Evolutionary conservation across 768 basidiomycete species (phyloP).

Genomic region (Lepiota brunneoincarnata): DNA sequence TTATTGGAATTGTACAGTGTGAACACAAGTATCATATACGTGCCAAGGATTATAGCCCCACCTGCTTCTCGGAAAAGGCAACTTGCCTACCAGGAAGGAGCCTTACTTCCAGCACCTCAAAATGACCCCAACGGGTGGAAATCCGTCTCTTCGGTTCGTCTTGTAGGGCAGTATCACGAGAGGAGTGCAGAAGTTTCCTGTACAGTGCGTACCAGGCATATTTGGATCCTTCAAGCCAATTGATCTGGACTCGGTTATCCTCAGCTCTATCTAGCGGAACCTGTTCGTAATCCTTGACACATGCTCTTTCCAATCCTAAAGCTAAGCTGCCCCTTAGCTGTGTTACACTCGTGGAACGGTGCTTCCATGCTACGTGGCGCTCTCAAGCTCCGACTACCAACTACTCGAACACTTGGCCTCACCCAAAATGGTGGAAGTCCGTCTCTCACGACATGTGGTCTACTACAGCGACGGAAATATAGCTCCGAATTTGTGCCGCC

Average conservation of each 20-base stretch:
- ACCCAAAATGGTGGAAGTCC: background rate
- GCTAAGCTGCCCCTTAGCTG: too few relatives aligned
- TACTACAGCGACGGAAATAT: background rate
- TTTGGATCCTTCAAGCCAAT: too few relatives aligned
- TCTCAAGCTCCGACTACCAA: background rate
- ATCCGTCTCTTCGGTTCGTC: background rate
- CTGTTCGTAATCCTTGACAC: background rate
- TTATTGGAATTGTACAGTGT: background rate
- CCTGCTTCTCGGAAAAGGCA: slow-evolving; percentile 3
- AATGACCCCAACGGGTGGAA: background rate
- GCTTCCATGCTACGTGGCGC: background rate
- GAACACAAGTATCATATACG: background rate
- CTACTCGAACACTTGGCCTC: background rate
- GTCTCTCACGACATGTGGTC: background rate
- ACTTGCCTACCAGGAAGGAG: background rate
- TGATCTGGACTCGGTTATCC: background rate
- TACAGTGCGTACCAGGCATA: too few relatives aligned
- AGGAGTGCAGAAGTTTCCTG: too few relatives aligned
- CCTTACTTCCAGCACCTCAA: background rate
- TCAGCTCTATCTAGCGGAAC: background rate
- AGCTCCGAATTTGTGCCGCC: background rate
- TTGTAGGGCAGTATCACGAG: too few relatives aligned
- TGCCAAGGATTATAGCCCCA: background rate
- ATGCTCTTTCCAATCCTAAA: too few relatives aligned
- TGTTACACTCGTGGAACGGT: background rate